Evolutionary conservation across 2,329 filamentous ascomycete genomes (phyloP).

Genomic region (Calonectria hawksworthii): DNA sequence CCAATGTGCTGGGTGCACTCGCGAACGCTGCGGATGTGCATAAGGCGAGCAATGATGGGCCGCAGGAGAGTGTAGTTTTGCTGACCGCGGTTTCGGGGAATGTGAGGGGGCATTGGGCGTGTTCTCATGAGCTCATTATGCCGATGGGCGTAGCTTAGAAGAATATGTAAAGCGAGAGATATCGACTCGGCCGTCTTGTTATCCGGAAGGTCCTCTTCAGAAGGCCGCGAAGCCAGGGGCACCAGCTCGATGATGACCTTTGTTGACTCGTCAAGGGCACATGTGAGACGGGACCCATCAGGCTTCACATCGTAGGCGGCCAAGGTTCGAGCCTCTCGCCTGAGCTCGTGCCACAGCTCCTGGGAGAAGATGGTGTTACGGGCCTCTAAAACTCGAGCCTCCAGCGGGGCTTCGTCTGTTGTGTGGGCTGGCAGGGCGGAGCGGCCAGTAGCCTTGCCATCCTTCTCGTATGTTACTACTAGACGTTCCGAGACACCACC

Average conservation of each 20-base stretch:
- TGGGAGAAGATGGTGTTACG: constrained; percentile 85
- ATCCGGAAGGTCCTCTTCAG: constrained; percentile 54
- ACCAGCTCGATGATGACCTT: constrained; percentile 77
- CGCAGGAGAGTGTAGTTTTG: constrained; percentile 65
- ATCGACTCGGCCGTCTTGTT: constrained; percentile 74
- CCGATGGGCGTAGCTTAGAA: constrained; percentile 84
- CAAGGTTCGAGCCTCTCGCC: constrained; percentile 82
- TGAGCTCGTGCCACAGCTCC: constrained; percentile 92
- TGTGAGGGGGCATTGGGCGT: constrained; percentile 62
- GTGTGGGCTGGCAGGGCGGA: constrained; percentile 66
- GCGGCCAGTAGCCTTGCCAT: constrained; percentile 71
- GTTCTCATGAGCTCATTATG: constrained; percentile 80
- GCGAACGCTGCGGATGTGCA: constrained; percentile 58
- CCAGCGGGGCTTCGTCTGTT: constrained; percentile 67
- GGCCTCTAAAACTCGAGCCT: constrained; percentile 79
- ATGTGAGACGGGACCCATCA: constrained; percentile 69
- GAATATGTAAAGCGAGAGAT: constrained; percentile 77
- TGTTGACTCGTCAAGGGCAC: constrained; percentile 66
- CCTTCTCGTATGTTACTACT: constrained; percentile 74
- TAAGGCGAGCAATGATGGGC: constrained; percentile 64
- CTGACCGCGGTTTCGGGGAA: constrained; percentile 53
- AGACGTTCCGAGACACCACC: constrained; percentile 71
- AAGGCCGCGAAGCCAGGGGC: constrained; percentile 62
- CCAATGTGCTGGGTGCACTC: constrained; percentile 59
- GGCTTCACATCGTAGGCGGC: constrained; percentile 79